Evolutionary conservation across 805 yeast species (phyloP), one percentile per base, ranked within the genome.

Genomic region (Suhomyces canberraensis): DNA sequence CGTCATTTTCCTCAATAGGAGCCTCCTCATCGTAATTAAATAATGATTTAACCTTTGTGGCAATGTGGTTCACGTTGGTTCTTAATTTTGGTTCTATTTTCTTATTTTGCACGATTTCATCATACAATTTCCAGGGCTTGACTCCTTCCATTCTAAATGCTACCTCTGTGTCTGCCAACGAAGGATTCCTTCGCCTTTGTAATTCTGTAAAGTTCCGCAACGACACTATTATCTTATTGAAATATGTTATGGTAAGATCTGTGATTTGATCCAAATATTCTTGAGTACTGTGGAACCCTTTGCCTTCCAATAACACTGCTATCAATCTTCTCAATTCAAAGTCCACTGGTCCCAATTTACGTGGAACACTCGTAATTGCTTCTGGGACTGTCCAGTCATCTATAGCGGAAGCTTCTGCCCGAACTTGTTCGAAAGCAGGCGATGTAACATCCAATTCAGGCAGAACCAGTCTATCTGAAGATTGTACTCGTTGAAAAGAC

Each of bases 151-250:
- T 67, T 24, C 60, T 54, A 1, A 76, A 46, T 33, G 79, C 53
- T 34, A 78, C 47, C 16, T 59, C 55, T 8, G 79, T 37, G 54
- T 84, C 90, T 19, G 60, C 61, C 14, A 71, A 60, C 0, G 82
- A 64, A 1, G 83, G 78, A n/a, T 54, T 53, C 14, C 66, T 61
- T 34, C 89, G 69, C 46, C 91, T 64, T 54, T 83, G 90, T 1
- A 75, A 56, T 38, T 78, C 79, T 3, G 80, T 69, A 22, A 76
- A 56, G 41, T 70, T 70, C 31, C 75, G 76, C 17, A 83, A 47
- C 19, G 68, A 58, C 2, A 51, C 44, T 7, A 71, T 50, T 37
- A 80, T 37, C 11, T 62, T 60, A 33, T 54, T 48, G 41, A 68
- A 51, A 48, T 61, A 64, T n/a, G 39, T 42, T 11, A 54, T 37